Evolutionary conservation across 306 rosid species (phyloP).

Genomic region (Citrullus amarus): DNA sequence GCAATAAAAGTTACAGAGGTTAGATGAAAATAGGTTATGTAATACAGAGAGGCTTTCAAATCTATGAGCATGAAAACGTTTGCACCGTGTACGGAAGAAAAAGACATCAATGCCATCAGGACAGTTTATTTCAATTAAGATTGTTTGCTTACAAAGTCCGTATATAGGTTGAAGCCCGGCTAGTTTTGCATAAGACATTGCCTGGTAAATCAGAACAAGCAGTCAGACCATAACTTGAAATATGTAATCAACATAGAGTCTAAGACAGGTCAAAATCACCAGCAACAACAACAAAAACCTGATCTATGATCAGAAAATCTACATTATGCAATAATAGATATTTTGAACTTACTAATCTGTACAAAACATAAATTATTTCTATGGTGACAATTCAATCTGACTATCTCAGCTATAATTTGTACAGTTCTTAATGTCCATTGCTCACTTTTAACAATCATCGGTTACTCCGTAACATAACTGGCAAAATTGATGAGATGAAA

Average conservation of each 20-base stretch:
- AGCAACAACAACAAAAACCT: neutral
- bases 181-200: conserved; percentile 93
- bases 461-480: neutral
- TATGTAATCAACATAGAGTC: neutral
- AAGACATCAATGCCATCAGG: neutral
- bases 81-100: neutral
- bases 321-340: neutral
- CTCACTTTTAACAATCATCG: neutral
- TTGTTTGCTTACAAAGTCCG: conserved; percentile 74
- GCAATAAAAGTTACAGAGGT: conserved; percentile 13
- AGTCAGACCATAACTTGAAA: conserved; percentile 6
- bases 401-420: neutral
- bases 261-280: neutral
- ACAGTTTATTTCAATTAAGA: neutral
- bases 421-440: neutral
- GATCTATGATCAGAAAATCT: neutral
- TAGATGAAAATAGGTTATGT: neutral
- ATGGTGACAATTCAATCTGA: neutral
- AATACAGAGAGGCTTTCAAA: neutral
- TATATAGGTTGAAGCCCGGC: conserved; percentile 91
- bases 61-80: neutral
- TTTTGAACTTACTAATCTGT: neutral
- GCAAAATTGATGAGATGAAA: neutral
- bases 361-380: neutral
- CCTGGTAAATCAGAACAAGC: conserved; percentile 35